These are phyloP conservation scores for Boletellus emodensis DNA, from an alignment of 768 basidiomycete species.

Conservation along the genomic window DNA sequence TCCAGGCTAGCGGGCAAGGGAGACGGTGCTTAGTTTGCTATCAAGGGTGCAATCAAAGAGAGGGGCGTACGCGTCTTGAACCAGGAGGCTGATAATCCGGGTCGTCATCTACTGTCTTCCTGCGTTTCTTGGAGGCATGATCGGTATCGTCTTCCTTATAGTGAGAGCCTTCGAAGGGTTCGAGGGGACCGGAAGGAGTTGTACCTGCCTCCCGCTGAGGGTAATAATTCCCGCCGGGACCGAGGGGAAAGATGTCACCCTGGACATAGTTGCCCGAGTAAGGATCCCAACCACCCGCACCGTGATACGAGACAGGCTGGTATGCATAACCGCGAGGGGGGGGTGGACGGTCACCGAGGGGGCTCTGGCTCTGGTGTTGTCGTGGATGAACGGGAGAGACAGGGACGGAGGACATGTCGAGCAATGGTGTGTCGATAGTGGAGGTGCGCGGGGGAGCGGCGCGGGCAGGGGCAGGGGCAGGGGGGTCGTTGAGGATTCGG, in stretches of 20 bases:
- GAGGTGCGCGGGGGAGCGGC: slow-evolving; percentile 24
- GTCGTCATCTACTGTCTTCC: slow-evolving; percentile 45
- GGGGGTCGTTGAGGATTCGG: slow-evolving; percentile 76
- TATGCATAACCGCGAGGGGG: slow-evolving; percentile 32
- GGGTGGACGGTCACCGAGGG: slow-evolving; percentile 31
- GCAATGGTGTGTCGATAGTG: slow-evolving; percentile 18
- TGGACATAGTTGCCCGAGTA: slow-evolving; percentile 36
- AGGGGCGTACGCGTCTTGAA: slow-evolving; percentile 50
- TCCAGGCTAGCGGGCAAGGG: slow-evolving; percentile 26
- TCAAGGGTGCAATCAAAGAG: neutral
- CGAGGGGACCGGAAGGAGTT: slow-evolving; percentile 14
- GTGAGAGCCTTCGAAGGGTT: slow-evolving; percentile 22
- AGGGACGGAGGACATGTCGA: slow-evolving; percentile 23
- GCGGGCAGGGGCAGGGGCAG: slow-evolving; percentile 37
- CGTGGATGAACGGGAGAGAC: slow-evolving; percentile 19
- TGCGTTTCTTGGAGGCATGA: slow-evolving; percentile 45
- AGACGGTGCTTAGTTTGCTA: neutral
- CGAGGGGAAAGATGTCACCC: slow-evolving; percentile 35
- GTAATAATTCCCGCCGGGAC: slow-evolving; percentile 36
- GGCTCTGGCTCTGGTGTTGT: slow-evolving; percentile 28
- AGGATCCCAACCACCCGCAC: slow-evolving; percentile 38
- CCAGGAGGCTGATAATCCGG: slow-evolving; percentile 49
- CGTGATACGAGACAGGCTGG: slow-evolving; percentile 39
- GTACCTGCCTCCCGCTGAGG: slow-evolving; percentile 24
- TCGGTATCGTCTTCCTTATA: slow-evolving; percentile 32